Evolutionary conservation across 805 yeast genomes (phyloP).

Genomic region (Saturnispora sekii): DNA sequence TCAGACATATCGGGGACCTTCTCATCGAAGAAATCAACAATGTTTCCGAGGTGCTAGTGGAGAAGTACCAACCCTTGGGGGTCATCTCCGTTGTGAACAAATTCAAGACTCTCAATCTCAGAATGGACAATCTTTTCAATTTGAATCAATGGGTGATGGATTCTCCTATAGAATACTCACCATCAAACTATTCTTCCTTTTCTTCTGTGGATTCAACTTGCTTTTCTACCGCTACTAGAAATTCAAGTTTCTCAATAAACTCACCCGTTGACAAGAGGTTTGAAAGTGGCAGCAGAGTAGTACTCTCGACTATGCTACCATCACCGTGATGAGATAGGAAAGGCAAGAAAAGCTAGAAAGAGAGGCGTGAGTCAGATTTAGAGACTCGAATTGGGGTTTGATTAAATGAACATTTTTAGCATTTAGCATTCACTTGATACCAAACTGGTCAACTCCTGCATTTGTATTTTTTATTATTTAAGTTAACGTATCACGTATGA

Average conservation of each 20-base stretch:
- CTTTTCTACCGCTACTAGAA: slow-evolving; percentile 15
- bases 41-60: slow-evolving; percentile 42
- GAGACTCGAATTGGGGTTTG: too few species aligned
- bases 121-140: neutral
- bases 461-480: too few species aligned
- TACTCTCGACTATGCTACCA: too few species aligned
- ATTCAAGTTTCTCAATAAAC: neutral
- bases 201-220: slow-evolving; percentile 13
- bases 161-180: slow-evolving; percentile 27
- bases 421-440: too few species aligned
- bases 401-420: too few species aligned
- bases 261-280: neutral
- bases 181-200: slow-evolving; percentile 26
- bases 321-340: too few species aligned
- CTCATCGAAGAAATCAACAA: slow-evolving; percentile 34
- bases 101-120: slow-evolving; percentile 10
- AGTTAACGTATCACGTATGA: too few species aligned
- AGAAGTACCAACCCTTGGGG: slow-evolving; percentile 42
- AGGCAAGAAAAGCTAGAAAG: too few species aligned
- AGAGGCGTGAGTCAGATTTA: too few species aligned
- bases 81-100: slow-evolving; percentile 38
- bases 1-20: slow-evolving; percentile 35
- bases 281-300: too few species aligned
- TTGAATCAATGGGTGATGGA: slow-evolving; percentile 7
- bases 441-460: too few species aligned